Percentiles rank a stretch among this genome's conserved stretches.
Evolutionary conservation across 805 yeast genomes (phyloP).

Genomic region (Teunomyces panamensis): DNA sequence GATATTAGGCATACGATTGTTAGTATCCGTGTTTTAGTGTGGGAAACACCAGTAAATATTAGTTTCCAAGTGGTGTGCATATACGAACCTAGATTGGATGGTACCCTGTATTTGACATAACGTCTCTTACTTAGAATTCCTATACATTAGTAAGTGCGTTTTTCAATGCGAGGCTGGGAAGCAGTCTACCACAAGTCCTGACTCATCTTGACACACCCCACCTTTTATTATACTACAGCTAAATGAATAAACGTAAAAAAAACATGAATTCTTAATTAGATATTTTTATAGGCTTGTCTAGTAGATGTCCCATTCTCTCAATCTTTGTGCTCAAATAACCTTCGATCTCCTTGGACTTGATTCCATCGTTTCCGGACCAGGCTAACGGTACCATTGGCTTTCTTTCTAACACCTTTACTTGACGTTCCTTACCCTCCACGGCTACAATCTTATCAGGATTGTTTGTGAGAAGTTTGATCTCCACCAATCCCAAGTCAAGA

Average conservation of each 20-base stretch:
- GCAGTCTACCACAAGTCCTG: too few relatives aligned
- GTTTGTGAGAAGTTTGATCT: constrained; percentile 80
- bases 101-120: background rate
- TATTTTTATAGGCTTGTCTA: constrained; percentile 46
- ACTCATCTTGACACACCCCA: too few relatives aligned
- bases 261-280: background rate
- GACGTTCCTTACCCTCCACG: constrained; percentile 80
- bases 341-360: constrained; percentile 81
- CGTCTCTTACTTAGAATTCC: too few relatives aligned
- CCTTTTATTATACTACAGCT: too few relatives aligned
- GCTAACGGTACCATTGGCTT: constrained; percentile 97
- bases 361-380: constrained; percentile 66
- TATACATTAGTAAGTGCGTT: too few relatives aligned
- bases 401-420: constrained; percentile 76
- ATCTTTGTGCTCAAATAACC: constrained; percentile 92
- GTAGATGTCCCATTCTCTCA: constrained; percentile 94
- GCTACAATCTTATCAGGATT: constrained; percentile 96
- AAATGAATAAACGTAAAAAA: background rate
- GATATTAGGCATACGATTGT: background rate
- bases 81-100: background rate
- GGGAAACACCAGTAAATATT: background rate
- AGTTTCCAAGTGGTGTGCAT: background rate
- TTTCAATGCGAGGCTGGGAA: too few relatives aligned
- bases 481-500: constrained; percentile 70
- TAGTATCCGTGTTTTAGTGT: background rate